Evolutionary conservation across 805 yeast species (phyloP).

Genomic region (Lachancea meyersii): DNA sequence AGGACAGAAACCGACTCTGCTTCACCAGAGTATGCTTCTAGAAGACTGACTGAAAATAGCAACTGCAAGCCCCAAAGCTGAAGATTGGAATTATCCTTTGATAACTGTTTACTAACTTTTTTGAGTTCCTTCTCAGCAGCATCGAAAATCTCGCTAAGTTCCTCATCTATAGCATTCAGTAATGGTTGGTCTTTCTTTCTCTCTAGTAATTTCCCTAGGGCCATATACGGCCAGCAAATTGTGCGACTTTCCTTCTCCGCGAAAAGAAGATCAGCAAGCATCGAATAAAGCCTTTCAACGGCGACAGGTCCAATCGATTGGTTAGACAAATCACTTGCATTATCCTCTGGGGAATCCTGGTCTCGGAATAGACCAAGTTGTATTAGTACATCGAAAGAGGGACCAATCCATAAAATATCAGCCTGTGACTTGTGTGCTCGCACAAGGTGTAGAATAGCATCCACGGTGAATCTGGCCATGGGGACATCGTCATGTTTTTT

Average conservation of each 20-base stretch:
- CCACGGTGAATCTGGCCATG: slow-evolving; percentile 45
- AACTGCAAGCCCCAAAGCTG: slow-evolving; percentile 65
- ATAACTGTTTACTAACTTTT: slow-evolving; percentile 21
- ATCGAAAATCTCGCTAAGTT: slow-evolving; percentile 41
- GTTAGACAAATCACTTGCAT: neutral
- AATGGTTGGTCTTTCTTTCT: slow-evolving; percentile 27
- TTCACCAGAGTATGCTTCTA: slow-evolving; percentile 73
- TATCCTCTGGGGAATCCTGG: neutral
- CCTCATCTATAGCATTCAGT: slow-evolving; percentile 49
- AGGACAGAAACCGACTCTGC: slow-evolving; percentile 69
- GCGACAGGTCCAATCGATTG: slow-evolving; percentile 37
- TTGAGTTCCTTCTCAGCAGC: slow-evolving; percentile 46
- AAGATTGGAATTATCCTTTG: slow-evolving; percentile 10
- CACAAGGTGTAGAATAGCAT: slow-evolving; percentile 48
- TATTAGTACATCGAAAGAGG: slow-evolving; percentile 30
- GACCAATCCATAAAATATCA: slow-evolving; percentile 27
- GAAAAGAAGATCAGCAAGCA: slow-evolving; percentile 52
- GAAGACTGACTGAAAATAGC: slow-evolving; percentile 64
- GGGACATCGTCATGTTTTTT: slow-evolving; percentile 10
- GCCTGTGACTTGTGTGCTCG: slow-evolving; percentile 38
- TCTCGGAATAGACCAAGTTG: slow-evolving; percentile 29
- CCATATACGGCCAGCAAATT: slow-evolving; percentile 51
- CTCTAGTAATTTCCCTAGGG: slow-evolving; percentile 38
- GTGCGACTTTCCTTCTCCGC: slow-evolving; percentile 19
- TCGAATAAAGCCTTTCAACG: slow-evolving; percentile 60